Base-by-base conservation (phyloP, 495 filamentous ascomycete genomes). In the Sphaerosporella brunnea region DNA sequence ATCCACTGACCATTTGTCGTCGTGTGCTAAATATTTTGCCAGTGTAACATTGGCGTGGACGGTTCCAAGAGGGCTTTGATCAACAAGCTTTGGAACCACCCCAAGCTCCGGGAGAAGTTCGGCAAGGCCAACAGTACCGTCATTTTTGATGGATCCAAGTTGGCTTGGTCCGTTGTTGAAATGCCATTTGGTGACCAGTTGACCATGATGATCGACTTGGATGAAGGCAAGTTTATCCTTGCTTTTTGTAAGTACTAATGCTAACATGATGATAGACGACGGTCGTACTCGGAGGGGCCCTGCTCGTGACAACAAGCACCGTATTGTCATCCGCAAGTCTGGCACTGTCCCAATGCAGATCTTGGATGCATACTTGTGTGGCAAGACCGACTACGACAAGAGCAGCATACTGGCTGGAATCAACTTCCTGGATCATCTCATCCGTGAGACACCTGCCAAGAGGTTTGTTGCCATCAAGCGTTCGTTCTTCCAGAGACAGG, bases 361-460 rank as follows among this genome's bases (percentile, higher is more conserved):
- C 1, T 69, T 97, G 24, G 58, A 65, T 2, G 62, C 62, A 2
- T 95, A 85, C 63, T 68, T 97, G 0, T 47, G 67, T 0, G 70
- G 73, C 2, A 64, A 70, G 9, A 66, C 66, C 21, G 54, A 63
- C 1, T 80, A 80, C 58, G 71, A 83, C 50, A 72, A 72, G 23
- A 52, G 65, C 9, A 52, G 65, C 9, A 72, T 85, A 23, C 65
- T 93, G 13, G 81, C 92, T 56, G 77, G 81, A 36, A 73, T 95
- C 52, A 93, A 80, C 60, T 92, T 94, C 63, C 66, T 96, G 2
- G 88, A 97, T 51, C 90, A 97, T 59, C 65, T 84, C 16, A 63
- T 97, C 30, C 84, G 88, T 10, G 78, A 93, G 63, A 64, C 59
- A 1, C 84, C 90, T 0, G 75, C 75, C 0, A 66, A 71, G 50